Conservation (phyloP, 2,329 filamentous ascomycete genomes). For the Pleoardoris graminearum region DNA sequence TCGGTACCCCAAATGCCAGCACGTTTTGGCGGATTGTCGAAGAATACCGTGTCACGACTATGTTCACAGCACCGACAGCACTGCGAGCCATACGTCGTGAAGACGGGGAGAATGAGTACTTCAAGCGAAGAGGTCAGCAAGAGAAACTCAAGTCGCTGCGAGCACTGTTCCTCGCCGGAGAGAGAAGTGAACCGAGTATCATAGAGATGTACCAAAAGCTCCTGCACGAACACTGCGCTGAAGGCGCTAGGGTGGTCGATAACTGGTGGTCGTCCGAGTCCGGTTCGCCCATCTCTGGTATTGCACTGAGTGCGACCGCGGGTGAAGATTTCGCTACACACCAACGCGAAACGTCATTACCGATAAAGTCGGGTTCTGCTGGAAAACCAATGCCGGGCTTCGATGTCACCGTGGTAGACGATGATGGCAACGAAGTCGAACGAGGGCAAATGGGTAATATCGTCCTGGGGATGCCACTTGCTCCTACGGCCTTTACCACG, state of each 20-base stretch:
- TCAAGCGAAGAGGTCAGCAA: conserved; percentile 65
- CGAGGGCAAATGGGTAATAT: conserved; percentile 86
- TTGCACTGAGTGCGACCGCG: conserved; percentile 65
- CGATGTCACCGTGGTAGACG: conserved; percentile 82
- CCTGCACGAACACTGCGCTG: conserved; percentile 66
- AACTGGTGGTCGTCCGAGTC: conserved; percentile 77
- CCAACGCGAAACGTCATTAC: conserved; percentile 53
- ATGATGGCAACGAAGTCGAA: conserved; percentile 72
- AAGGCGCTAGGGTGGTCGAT: conserved; percentile 66
- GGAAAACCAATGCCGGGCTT: conserved; percentile 92
- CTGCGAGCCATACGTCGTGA: conserved; percentile 85
- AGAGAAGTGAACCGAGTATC: conserved; percentile 85
- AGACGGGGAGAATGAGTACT: conserved; percentile 72
- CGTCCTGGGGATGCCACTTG: conserved; percentile 78
- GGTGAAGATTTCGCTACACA: conserved; percentile 58
- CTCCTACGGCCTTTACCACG: conserved; percentile 82
- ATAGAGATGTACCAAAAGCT: conserved; percentile 79
- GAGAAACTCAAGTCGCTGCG: conserved; percentile 73
- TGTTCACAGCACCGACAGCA: conserved; percentile 84
- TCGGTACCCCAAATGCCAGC: conserved; percentile 84
- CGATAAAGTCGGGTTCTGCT: conserved; percentile 80
- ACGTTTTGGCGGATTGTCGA: conserved; percentile 86
- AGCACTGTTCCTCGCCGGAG: conserved; percentile 83
- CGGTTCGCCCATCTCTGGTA: conserved; percentile 68
- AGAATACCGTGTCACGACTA: conserved; percentile 78